phyloP scores from a whole-genome alignment of 1,139 yeast species.

The Candida smagusa region DNA sequence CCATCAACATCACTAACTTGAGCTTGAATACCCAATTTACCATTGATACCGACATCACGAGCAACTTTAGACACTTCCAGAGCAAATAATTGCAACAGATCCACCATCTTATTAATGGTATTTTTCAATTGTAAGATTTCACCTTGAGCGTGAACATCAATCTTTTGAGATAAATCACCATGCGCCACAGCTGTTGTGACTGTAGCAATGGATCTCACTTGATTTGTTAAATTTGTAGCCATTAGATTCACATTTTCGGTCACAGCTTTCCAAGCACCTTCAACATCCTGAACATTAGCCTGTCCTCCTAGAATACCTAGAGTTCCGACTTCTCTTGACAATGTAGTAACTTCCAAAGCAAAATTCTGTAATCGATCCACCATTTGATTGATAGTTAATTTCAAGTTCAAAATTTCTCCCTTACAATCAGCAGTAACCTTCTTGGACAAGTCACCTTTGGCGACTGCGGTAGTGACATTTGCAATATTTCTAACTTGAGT shows the following conservation, averaged over 20 bases:
- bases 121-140: conserved; percentile 74
- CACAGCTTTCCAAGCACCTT: conserved; percentile 91
- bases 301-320: conserved; percentile 89
- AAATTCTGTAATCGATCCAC: conserved; percentile 86
- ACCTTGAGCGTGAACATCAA: conserved; percentile 88
- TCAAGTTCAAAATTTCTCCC: conserved; percentile 81
- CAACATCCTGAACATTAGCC: conserved; percentile 88
- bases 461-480: conserved; percentile 88
- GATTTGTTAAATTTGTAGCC: conserved; percentile 87
- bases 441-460: conserved; percentile 82
- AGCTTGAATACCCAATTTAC: conserved; percentile 88
- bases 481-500: conserved; percentile 89
- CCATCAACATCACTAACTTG: conserved; percentile 91
- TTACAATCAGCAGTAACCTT: conserved; percentile 88
- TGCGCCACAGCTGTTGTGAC: conserved; percentile 92
- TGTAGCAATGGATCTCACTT: conserved; percentile 85
- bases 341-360: conserved; percentile 84
- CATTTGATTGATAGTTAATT: conserved; percentile 78
- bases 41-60: conserved; percentile 89
- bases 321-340: conserved; percentile 87
- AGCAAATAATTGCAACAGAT: conserved; percentile 81
- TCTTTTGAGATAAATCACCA: conserved; percentile 85
- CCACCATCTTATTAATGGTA: conserved; percentile 89
- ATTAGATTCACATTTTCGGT: conserved; percentile 85
- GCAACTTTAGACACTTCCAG: conserved; percentile 88